These are phyloP conservation scores for Ogataea trehaloabstinens DNA, from an alignment of 805 yeast species.

Conservation along the genomic window DNA sequence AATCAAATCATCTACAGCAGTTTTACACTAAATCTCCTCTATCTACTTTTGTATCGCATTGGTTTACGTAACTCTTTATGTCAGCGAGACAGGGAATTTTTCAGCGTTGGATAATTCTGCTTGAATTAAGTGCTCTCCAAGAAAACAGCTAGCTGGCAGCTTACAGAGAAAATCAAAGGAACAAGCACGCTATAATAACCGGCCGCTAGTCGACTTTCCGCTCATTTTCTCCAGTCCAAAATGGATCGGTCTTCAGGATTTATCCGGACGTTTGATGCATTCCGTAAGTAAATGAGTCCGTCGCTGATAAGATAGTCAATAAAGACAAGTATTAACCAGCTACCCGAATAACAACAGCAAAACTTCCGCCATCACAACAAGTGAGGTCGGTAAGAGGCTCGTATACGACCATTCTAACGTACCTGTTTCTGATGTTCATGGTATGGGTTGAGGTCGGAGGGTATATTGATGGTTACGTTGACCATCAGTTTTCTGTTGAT, in stretches of 20 bases:
- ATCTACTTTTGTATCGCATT: no score
- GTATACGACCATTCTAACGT: conserved; percentile 61
- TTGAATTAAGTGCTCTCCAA: no score
- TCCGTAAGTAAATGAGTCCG: conserved; percentile 59
- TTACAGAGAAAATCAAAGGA: no score
- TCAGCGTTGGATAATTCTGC: no score
- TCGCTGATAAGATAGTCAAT: neutral
- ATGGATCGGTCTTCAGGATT: conserved; percentile 25
- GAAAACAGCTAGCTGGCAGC: no score
- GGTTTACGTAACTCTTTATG: no score
- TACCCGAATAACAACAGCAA: conserved; percentile 40
- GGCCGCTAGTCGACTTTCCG: no score
- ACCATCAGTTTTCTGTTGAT: conserved; percentile 77
- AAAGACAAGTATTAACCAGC: neutral
- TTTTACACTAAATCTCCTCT: no score
- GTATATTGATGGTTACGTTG: conserved; percentile 76
- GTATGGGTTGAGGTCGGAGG: conserved; percentile 85
- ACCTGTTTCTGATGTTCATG: conserved; percentile 60
- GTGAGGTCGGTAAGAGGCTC: conserved; percentile 80
- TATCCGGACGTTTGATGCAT: conserved; percentile 64
- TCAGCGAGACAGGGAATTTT: no score
- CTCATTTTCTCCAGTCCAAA: no score
- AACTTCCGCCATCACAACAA: conserved; percentile 65
- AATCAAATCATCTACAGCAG: no score
- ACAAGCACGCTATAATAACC: no score